Percentiles rank a stretch among this genome's conserved stretches.
These are phyloP conservation scores for Wickerhamiella slavikovae DNA, from an alignment of 805 yeast genomes.

Conservation along the genomic window DNA sequence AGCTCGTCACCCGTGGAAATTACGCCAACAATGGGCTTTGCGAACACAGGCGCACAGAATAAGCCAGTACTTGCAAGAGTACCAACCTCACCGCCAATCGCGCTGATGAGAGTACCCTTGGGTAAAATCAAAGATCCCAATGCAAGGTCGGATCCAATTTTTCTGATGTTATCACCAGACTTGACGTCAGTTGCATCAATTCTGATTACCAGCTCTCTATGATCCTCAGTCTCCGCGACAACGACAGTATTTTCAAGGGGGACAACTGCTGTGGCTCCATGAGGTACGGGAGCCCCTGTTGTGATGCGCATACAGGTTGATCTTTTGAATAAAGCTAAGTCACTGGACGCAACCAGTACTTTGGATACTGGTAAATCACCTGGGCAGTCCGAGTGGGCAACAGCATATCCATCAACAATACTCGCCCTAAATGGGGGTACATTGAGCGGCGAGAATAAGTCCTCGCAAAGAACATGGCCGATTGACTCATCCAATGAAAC, in stretches of 20 bases:
- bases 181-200: slow-evolving; percentile 23
- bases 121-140: slow-evolving; percentile 20
- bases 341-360: slow-evolving; percentile 8
- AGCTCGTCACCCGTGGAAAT: slow-evolving; percentile 34
- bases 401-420: slow-evolving; percentile 38
- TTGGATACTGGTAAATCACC: slow-evolving; percentile 19
- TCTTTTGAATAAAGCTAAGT: slow-evolving; percentile 16
- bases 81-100: slow-evolving; percentile 31
- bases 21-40: slow-evolving; percentile 26
- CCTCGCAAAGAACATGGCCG: slow-evolving; percentile 25
- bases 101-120: slow-evolving; percentile 21
- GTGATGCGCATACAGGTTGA: slow-evolving; percentile 28
- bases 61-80: slow-evolving; percentile 28
- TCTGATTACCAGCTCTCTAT: slow-evolving; percentile 24
- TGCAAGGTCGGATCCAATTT: slow-evolving; percentile 27
- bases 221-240: slow-evolving; percentile 19
- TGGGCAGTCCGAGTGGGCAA: slow-evolving; percentile 25
- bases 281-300: slow-evolving; percentile 36
- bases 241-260: slow-evolving; percentile 33
- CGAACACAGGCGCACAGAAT: slow-evolving; percentile 19
- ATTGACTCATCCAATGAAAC: slow-evolving; percentile 16
- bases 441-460: slow-evolving; percentile 19
- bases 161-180: slow-evolving; percentile 27
- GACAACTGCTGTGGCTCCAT: slow-evolving; percentile 32
- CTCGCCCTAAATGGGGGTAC: slow-evolving; percentile 34